These are phyloP conservation scores for Rhododendron kiyosumense DNA, from an alignment of 148 eudicot genomes.

Conservation along the genomic window DNA sequence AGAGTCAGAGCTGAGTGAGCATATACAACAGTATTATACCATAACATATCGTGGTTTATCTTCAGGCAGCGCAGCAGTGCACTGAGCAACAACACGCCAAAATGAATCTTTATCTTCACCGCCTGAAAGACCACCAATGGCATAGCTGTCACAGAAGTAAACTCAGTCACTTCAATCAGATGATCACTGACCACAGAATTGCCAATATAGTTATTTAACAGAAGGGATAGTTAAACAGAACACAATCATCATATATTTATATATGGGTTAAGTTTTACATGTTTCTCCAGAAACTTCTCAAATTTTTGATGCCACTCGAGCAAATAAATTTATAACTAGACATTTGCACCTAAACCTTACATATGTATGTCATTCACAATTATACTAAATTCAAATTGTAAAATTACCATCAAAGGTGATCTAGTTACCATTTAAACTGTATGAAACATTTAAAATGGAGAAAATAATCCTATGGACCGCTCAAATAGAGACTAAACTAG, in stretches of 20 bases:
- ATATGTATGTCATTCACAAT: not conserved
- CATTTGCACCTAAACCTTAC: not conserved
- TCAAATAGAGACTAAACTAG: not conserved
- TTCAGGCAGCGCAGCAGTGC: constrained; percentile 85
- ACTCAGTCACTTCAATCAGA: constrained; percentile 18
- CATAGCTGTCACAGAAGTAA: constrained; percentile 68
- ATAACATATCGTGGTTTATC: constrained; percentile 89
- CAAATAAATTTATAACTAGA: not conserved
- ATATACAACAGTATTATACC: constrained; percentile 32
- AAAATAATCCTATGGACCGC: not conserved
- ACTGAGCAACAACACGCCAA: constrained; percentile 96
- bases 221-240: not conserved
- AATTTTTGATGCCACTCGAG: not conserved
- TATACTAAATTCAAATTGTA: not conserved
- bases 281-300: not conserved
- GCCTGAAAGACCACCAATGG: constrained; percentile 96
- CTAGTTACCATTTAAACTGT: not conserved
- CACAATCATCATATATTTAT: not conserved
- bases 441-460: not conserved
- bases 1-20: not conserved
- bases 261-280: not conserved
- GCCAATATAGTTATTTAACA: not conserved
- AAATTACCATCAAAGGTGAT: not conserved
- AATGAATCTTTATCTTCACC: constrained; percentile 97
- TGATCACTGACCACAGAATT: not conserved